Evolutionary conservation across 1,284 basidiomycete species (phyloP).

Genomic region (Baeospora myosura): DNA sequence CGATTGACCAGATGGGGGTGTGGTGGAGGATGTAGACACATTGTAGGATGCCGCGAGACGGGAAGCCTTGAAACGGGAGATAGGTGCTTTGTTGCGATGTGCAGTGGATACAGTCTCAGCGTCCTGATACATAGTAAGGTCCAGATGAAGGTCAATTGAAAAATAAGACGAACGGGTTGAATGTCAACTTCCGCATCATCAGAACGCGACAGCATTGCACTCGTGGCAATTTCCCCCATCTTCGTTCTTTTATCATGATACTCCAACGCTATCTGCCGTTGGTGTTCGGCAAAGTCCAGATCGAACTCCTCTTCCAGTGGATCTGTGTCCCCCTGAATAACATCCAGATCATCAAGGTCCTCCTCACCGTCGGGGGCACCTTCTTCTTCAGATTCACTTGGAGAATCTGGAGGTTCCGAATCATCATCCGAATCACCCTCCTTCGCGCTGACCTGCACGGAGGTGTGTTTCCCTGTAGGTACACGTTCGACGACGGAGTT

Average conservation of each 20-base stretch:
- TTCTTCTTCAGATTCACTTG: constrained; percentile 16
- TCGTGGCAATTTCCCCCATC: constrained; percentile 46
- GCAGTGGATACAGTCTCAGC: too few relatives aligned
- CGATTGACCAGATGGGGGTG: constrained; percentile 26
- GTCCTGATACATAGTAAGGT: constrained; percentile 4
- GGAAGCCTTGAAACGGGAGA: constrained; percentile 59
- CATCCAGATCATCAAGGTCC: constrained; percentile 16
- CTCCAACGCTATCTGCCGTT: constrained; percentile 66
- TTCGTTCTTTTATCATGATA: constrained; percentile 56
- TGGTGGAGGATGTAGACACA: constrained; percentile 23
- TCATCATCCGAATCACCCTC: constrained; percentile 47
- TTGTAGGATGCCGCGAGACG: constrained; percentile 41
- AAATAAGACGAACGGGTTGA: constrained; percentile 32
- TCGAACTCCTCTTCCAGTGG: constrained; percentile 40
- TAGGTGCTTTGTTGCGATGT: constrained; percentile 29
- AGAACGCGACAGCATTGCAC: constrained; percentile 37
- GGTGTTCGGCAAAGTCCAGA: constrained; percentile 53
- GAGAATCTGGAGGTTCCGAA: constrained; percentile 16
- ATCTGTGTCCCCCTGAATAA: constrained; percentile 22
- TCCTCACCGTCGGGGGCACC: constrained; percentile 11
- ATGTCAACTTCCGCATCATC: constrained; percentile 32
- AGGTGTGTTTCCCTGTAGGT: constrained; percentile 28
- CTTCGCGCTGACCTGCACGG: too few relatives aligned
- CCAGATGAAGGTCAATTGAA: constrained; percentile 11
- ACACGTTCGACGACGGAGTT: constrained; percentile 59